Base-by-base conservation (phyloP, 164 flowering plant species). In the Vitis labrusca region DNA sequence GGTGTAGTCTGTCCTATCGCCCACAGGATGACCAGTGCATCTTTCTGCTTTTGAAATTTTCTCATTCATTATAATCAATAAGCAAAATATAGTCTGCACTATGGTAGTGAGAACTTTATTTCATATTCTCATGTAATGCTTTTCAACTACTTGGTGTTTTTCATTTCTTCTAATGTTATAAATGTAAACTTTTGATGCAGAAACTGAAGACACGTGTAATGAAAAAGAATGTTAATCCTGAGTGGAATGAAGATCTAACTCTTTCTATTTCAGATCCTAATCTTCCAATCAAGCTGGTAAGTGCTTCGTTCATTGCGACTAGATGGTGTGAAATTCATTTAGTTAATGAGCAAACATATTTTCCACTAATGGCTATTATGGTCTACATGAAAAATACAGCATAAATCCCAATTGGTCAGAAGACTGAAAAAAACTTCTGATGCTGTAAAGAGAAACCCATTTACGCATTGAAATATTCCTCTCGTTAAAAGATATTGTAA, bases 231-330 rank as follows among this genome's bases (percentile, higher is more conserved):
- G 73, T 83, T 14, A 89, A 89, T 74, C 93, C 93, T 5, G 86
- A 72, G 63, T 89, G 93, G 93, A 87, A 89, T 67, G 93, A 89
- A 73, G 93, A 89, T 73, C 67, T 89, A 56, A 89, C 91, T 10
- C 89, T 89, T 71, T 84, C 87, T 27, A 59, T 89, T 32, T 56
- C 80, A 53, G 85, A 87, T 68, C 82, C 89, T 14, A 29, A 73
- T 66, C 54, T 70, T 17, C 88, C 85, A 23, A 47, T 89, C 65
- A 69, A 63, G 63, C 77, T 89, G 80, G 93, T 85, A 75, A 73
- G 74, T 63, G 4, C n/a, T 56, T 52, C 15, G 10, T 13, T 58
- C 1, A 15, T n/a, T 29, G 19, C 48, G 2, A 29, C 44, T 11
- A 59, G 7, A 16, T 10, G 9, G 8, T 56, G 19, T 5, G 59